Evolutionary conservation across 139 green algal genomes (phyloP).

Genomic region (Coccomyxa sp.): DNA sequence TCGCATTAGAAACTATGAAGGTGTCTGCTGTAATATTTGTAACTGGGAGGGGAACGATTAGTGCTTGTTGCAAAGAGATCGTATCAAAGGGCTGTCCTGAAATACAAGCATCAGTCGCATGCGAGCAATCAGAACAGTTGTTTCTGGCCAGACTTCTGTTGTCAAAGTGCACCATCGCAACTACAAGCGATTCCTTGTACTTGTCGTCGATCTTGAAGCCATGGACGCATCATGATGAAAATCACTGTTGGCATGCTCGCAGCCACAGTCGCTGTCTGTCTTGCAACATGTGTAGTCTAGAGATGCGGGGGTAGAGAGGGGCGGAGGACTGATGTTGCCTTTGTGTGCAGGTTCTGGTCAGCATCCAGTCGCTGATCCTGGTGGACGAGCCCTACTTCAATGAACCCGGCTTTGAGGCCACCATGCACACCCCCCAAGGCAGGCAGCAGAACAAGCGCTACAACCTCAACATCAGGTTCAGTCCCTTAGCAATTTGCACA

Average conservation of each 20-base stretch:
- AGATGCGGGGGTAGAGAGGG: neutral
- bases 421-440: conserved; percentile 10
- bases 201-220: neutral
- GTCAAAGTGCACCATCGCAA: too few relatives aligned
- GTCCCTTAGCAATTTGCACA: neutral
- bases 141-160: too few relatives aligned
- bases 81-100: too few relatives aligned
- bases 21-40: too few relatives aligned
- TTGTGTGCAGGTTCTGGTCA: conserved; percentile 23
- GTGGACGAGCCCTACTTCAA: conserved; percentile 41
- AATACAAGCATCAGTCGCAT: too few relatives aligned
- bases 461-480: conserved; percentile 18
- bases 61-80: too few relatives aligned
- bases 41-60: too few relatives aligned
- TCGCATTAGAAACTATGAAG: too few relatives aligned
- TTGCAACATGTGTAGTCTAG: neutral
- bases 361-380: conserved; percentile 39
- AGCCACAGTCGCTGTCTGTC: neutral
- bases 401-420: conserved; percentile 20
- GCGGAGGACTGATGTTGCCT: neutral
- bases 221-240: neutral
- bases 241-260: neutral
- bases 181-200: too few relatives aligned
- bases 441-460: neutral
- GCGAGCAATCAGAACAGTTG: too few relatives aligned